Base-by-base conservation (phyloP, 352 stramenopile species). In the Blastocystis sp. region DNA sequence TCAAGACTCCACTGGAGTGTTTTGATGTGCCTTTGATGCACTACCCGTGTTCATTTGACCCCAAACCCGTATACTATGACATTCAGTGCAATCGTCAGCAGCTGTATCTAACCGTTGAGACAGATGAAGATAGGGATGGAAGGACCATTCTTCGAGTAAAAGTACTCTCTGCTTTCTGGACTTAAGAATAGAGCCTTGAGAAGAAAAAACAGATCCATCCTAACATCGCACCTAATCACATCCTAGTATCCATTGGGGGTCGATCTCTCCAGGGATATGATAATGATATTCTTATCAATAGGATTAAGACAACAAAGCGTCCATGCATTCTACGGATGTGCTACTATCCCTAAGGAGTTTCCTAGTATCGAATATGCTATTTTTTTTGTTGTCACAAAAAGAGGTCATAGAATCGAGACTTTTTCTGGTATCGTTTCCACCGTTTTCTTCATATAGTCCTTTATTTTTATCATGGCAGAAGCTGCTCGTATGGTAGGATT, bases 131-230 rank as follows among this genome's bases (percentile, higher is more conserved):
- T 39, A 5, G 32, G 9, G 24, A 73, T 12, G 12, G 24, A 46
- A 9, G 61, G 12, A 39, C n/a, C 7, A 73, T 73, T 73, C 61
- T 73, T 37, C 14, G n/a, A 46, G 61, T 73, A 7, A 19, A 11
- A 14, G 61, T 73, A 5, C n/a, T 14, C 57, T 11, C n/a, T 27
- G 12, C 9, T 49, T 7, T 37, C 24, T 73, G 21, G 5, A 12
- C 16, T 49, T 73, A 46, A 19, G 5, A 49, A 14, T 73, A 73
- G 61, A 29, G 12, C 7, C 32, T 73, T 5, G n/a, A 37, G 9
- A 73, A 73, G n/a, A 37, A 14, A 39, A 73, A n/a, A n/a, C 61
- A 37, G 32, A 37, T 73, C 5, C 61, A 73, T n/a, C 61, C 61
- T 14, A 73, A 39, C 51, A 73, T 73, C n/a, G 61, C 61, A 14